phyloP scores from a whole-genome alignment of 768 basidiomycete species.

The Asterophora lycoperdoides region DNA sequence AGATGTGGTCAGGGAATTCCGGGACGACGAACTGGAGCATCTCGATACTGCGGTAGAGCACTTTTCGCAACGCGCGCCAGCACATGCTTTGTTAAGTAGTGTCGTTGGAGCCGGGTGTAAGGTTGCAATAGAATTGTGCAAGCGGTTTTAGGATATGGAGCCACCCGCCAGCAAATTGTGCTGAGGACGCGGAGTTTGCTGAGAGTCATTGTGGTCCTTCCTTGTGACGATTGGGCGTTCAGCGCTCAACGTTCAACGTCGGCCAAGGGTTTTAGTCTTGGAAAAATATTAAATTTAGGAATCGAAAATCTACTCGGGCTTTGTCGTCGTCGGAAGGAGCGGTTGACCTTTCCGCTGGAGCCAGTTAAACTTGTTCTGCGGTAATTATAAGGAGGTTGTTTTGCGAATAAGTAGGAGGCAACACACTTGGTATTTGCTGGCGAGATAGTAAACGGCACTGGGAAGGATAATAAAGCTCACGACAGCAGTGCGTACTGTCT shows the following conservation, averaged over 20 bases:
- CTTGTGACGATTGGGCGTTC: too few species aligned
- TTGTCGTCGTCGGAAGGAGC: constrained; percentile 17
- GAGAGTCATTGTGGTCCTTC: not conserved
- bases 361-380: constrained; percentile 43
- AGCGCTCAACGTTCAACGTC: too few species aligned
- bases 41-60: constrained; percentile 87
- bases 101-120: constrained; percentile 84
- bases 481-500: constrained; percentile 57
- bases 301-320: constrained; percentile 12
- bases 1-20: constrained; percentile 73
- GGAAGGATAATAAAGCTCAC: constrained; percentile 67
- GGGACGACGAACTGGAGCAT: constrained; percentile 95
- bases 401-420: not conserved
- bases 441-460: constrained; percentile 45
- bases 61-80: constrained; percentile 85
- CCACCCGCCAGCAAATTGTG: not conserved
- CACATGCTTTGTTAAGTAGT: constrained; percentile 85
- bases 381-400: constrained; percentile 8
- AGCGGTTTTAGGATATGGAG: constrained; percentile 49
- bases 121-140: constrained; percentile 86
- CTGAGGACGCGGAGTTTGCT: not conserved
- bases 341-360: constrained; percentile 46
- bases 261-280: too few species aligned
- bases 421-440: constrained; percentile 42
- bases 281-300: not conserved